A percentile compares a stretch with the other conserved stretches of the same genome.
phyloP scores from a whole-genome alignment of 352 stramenopile genomes.

The Porosira glacialis region DNA sequence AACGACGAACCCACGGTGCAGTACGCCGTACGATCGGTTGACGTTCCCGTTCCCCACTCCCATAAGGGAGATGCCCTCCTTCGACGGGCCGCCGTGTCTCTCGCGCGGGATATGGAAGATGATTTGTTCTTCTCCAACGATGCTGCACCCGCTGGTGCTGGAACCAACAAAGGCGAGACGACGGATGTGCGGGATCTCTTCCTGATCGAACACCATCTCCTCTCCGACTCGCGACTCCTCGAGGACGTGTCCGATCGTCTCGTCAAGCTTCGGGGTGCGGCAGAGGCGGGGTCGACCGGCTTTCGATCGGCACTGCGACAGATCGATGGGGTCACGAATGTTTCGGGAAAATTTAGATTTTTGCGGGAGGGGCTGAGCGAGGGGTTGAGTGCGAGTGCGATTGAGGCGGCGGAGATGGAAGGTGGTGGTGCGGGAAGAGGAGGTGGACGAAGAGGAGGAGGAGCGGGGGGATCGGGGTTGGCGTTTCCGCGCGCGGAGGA shows the following conservation, averaged over 20 bases:
- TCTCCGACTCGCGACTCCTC: constrained; percentile 40
- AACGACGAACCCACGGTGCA: constrained; percentile 40
- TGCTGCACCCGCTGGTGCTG: constrained; percentile 2
- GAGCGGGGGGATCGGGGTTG: constrained; percentile 30
- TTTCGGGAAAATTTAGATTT: constrained; percentile 36
- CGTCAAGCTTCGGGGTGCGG: constrained; percentile 27
- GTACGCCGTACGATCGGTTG: constrained; percentile 33
- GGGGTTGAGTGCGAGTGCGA: no score
- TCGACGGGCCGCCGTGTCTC: constrained; percentile 24
- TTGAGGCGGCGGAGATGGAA: no score
- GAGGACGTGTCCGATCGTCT: constrained; percentile 42
- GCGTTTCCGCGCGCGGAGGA: constrained; percentile 37
- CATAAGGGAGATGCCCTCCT: no score
- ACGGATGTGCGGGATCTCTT: constrained; percentile 45
- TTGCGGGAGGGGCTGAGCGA: no score
- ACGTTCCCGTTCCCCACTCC: constrained; percentile 7
- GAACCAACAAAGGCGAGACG: no score
- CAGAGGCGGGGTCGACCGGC: constrained; percentile 28
- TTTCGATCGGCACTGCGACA: constrained; percentile 40
- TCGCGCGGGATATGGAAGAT: constrained; percentile 32
- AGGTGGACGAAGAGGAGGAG: not conserved
- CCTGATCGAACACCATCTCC: constrained; percentile 34
- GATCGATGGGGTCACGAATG: constrained; percentile 48
- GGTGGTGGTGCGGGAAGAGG: not conserved
- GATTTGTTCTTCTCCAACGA: constrained; percentile 30